Conservation (phyloP, 2,329 filamentous ascomycete genomes). For the Ophiosphaerella narmari region DNA sequence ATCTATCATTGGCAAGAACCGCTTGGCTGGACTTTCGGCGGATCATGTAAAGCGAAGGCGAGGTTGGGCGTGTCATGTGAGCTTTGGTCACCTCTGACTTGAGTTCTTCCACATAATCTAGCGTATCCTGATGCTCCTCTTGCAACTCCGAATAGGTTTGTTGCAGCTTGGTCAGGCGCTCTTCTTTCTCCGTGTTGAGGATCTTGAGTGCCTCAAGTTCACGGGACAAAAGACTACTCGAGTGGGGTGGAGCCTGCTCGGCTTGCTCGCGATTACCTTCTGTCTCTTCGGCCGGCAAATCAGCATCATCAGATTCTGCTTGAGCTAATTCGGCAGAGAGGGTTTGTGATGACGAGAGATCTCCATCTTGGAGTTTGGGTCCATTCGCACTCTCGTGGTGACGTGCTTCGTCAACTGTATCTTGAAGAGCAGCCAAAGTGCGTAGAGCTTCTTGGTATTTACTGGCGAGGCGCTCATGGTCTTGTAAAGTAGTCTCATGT, state of each 20-base stretch:
- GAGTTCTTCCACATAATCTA: slow-evolving; percentile 87
- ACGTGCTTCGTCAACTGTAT: slow-evolving; percentile 77
- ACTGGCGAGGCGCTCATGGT: slow-evolving; percentile 78
- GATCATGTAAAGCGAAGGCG: slow-evolving; percentile 75
- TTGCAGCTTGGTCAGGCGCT: slow-evolving; percentile 71
- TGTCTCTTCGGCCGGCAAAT: slow-evolving; percentile 34
- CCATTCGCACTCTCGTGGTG: slow-evolving; percentile 74
- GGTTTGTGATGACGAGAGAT: slow-evolving; percentile 81
- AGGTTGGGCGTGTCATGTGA: slow-evolving; percentile 66
- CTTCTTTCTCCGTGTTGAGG: slow-evolving; percentile 76
- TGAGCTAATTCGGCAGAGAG: slow-evolving; percentile 94
- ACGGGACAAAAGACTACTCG: slow-evolving; percentile 38
- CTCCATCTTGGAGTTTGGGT: slow-evolving; percentile 66
- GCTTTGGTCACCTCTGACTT: slow-evolving; percentile 84
- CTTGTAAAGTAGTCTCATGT: slow-evolving; percentile 80
- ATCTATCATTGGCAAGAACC: slow-evolving; percentile 83
- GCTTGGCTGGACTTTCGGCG: slow-evolving; percentile 93
- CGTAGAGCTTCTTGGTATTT: slow-evolving; percentile 92
- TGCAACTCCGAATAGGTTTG: slow-evolving; percentile 84
- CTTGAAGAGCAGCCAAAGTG: slow-evolving; percentile 81
- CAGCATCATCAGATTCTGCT: slow-evolving; percentile 65
- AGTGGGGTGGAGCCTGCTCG: slow-evolving; percentile 1
- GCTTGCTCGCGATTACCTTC: slow-evolving; percentile 66
- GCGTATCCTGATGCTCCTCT: slow-evolving; percentile 76
- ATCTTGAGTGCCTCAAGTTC: slow-evolving; percentile 75